Evolutionary conservation across 1,284 basidiomycete species (phyloP).

Genomic region (Megacollybia platyphylla): DNA sequence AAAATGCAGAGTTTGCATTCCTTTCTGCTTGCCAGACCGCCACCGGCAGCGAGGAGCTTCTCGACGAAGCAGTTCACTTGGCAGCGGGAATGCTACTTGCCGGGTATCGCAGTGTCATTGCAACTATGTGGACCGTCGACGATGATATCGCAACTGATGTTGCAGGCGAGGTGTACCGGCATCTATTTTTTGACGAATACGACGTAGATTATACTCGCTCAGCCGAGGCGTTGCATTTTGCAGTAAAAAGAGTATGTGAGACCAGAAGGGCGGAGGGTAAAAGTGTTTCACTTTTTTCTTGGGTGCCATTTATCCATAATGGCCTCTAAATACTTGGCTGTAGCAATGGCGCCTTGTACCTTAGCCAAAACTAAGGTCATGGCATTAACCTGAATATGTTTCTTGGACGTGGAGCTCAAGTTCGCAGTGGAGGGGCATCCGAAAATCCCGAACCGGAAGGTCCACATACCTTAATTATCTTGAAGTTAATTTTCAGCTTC

Average conservation of each 20-base stretch:
- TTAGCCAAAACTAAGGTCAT: too few relatives aligned
- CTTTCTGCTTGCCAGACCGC: constrained; percentile 15
- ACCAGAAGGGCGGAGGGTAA: background rate
- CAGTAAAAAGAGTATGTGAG: constrained; percentile 4
- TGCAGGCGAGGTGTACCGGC: background rate
- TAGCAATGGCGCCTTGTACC: too few relatives aligned
- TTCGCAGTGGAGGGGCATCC: too few relatives aligned
- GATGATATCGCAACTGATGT: constrained; percentile 4
- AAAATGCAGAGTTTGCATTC: constrained; percentile 10
- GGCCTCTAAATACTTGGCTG: background rate
- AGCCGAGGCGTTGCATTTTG: constrained; percentile 7
- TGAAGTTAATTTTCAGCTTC: too few relatives aligned
- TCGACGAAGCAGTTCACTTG: constrained; percentile 12
- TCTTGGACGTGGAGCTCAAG: too few relatives aligned
- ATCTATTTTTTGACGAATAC: constrained; percentile 3
- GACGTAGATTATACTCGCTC: constrained; percentile 1
- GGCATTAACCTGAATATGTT: too few relatives aligned
- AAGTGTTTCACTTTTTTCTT: constrained; percentile 1
- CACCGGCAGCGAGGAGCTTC: constrained; percentile 6
- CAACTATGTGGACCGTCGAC: constrained; percentile 13
- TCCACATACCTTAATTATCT: too few relatives aligned
- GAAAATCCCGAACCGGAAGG: too few relatives aligned
- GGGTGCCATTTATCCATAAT: constrained; percentile 9
- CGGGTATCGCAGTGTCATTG: constrained; percentile 12
- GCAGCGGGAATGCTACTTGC: constrained; percentile 13